Conservation (phyloP, 805 yeast genomes). For the Metschnikowia lachancei region DNA sequence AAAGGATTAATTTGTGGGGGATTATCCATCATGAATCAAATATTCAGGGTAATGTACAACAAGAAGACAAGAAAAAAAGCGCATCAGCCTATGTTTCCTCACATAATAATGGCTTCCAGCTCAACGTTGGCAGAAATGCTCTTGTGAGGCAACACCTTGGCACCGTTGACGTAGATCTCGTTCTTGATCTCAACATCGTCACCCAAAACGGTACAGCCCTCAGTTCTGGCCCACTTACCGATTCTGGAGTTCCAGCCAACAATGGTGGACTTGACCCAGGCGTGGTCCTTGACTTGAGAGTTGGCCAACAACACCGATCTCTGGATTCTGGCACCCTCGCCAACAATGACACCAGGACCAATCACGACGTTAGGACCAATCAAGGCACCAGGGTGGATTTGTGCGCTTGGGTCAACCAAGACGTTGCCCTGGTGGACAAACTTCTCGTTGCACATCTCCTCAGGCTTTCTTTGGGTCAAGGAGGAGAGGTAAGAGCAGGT, state of each 20-base stretch:
- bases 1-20: not conserved
- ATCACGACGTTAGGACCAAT: slow-evolving; percentile 98
- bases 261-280: slow-evolving; percentile 95
- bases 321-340: slow-evolving; percentile 98
- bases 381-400: slow-evolving; percentile 86
- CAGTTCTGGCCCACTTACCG: slow-evolving; percentile 98
- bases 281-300: slow-evolving; percentile 93
- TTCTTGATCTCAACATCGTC: slow-evolving; percentile 98
- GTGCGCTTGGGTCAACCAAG: slow-evolving; percentile 91
- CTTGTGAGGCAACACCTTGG: slow-evolving; percentile 98
- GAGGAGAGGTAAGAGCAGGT: slow-evolving; percentile 89
- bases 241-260: slow-evolving; percentile 99
- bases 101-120: slow-evolving; percentile 98
- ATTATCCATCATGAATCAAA: not conserved
- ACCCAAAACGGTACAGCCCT: slow-evolving; percentile 96
- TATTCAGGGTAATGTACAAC: slow-evolving; percentile 7
- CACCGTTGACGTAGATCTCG: slow-evolving; percentile 98
- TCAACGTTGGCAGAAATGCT: slow-evolving; percentile 94
- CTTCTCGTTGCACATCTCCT: slow-evolving; percentile 61
- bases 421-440: slow-evolving; percentile 90
- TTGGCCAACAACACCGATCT: slow-evolving; percentile 90
- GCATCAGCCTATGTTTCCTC: slow-evolving; percentile 23
- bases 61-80: not conserved
- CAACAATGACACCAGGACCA: slow-evolving; percentile 94
- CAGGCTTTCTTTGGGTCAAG: slow-evolving; percentile 74